Base-by-base conservation (phyloP, 192 early-diverging fungal species). In the Helicostylum pulchrum region DNA sequence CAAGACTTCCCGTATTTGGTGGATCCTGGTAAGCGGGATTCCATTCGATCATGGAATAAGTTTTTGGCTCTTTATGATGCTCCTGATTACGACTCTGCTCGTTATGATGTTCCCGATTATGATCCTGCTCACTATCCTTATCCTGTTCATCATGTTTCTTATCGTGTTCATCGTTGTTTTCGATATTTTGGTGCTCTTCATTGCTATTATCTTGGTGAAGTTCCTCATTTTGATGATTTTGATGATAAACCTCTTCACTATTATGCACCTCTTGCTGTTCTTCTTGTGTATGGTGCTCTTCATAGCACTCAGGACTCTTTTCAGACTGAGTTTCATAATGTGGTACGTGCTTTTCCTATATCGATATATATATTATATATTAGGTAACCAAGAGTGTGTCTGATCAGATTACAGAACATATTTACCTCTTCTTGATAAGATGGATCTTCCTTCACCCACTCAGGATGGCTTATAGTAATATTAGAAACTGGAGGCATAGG, bases 401-500 rank as follows among this genome's bases (percentile, higher is more conserved):
- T 39, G 36, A 39, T 39, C 36, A 9, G 5, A 10, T 9, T 6
- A 39, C 7, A 10, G 36, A 39, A 10, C 6, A 39, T 39, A 39
- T 39, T 39, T 39, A 9, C 5, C 36, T 14, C 46, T 48, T 48
- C 12, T 48, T 48, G 12, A 48, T 48, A 17, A 4, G 0, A 48
- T 48, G 46, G 12, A 14, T 42, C 55, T 47, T 36, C 21, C 30
- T 56, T 4, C 2, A 60, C 3, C 65, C 65, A 67, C n/a, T 43
- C 31, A 7, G 53, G 51, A 30, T 10, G 44, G 6, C 34, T 9
- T 6, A 71, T 52, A 1, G 70, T 61, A 2, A 71, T 65, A 15
- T 30, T 26, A 44, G 14, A 36, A 1, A 71, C 23, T 2, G 70
- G 70, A 15, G 70, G 70, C 64, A 71, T 65, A n/a, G 70, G 63